Conservation (phyloP, 495 filamentous ascomycete genomes). For the Lepidopterella palustris region DNA sequence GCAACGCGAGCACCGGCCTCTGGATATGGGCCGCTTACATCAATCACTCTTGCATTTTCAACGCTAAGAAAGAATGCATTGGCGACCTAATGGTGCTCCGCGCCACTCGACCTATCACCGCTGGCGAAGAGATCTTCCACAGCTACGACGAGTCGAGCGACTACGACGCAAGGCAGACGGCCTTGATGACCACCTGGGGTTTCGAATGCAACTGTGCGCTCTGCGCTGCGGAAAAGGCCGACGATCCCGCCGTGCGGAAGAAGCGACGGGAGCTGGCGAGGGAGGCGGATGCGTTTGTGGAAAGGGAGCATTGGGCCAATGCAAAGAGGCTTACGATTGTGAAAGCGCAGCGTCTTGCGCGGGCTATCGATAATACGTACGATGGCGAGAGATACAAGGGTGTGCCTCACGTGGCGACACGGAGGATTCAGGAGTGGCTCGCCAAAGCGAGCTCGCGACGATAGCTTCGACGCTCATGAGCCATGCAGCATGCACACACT, state of each 20-base stretch:
- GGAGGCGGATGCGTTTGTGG: constrained; percentile 32
- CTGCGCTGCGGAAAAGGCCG: constrained; percentile 27
- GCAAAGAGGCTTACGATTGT: constrained; percentile 28
- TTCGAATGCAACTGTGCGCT: constrained; percentile 28
- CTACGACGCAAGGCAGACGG: constrained; percentile 12
- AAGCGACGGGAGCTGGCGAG: constrained; percentile 30
- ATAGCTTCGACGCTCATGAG: no score
- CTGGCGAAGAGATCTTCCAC: constrained; percentile 21
- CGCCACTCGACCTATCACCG: constrained; percentile 13
- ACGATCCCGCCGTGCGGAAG: constrained; percentile 29
- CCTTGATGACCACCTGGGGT: constrained; percentile 23
- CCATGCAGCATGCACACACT: no score
- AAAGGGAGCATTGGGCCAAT: constrained; percentile 24
- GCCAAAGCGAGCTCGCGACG: constrained; percentile 16
- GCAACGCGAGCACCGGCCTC: constrained; percentile 23
- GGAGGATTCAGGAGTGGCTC: constrained; percentile 34
- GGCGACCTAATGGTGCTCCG: constrained; percentile 19
- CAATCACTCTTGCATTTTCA: constrained; percentile 25
- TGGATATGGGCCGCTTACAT: constrained; percentile 17
- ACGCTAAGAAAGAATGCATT: constrained; percentile 13
- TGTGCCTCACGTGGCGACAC: constrained; percentile 28
- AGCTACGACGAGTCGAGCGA: constrained; percentile 11
- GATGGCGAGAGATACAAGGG: constrained; percentile 32
- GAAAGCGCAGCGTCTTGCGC: constrained; percentile 28
- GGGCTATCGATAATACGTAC: constrained; percentile 33